Conservation (phyloP, 208 protist genomes). For the Phytomonas francai region DNA sequence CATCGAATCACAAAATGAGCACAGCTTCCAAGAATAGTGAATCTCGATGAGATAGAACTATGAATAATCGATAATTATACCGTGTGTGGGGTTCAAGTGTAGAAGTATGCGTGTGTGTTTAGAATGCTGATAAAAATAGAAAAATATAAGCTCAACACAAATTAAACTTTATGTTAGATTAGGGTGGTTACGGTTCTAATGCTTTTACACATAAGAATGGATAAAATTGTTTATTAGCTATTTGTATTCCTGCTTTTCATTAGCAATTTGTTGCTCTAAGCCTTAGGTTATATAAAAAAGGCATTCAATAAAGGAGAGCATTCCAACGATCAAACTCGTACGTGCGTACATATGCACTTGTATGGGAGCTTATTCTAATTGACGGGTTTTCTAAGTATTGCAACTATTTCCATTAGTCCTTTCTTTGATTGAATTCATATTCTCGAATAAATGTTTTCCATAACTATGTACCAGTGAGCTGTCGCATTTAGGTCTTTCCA, state of each 20-base stretch:
- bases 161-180: neutral
- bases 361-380: neutral
- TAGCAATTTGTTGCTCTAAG: neutral
- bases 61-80: neutral
- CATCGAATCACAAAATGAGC: neutral
- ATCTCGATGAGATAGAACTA: neutral
- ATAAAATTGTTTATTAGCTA: neutral
- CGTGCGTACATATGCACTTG: neutral
- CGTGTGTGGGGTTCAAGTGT: neutral
- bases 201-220: neutral
- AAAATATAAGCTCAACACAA: conserved; percentile 6
- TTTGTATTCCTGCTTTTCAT: neutral
- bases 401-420: neutral
- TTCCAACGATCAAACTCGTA: neutral
- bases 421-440: neutral
- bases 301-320: neutral
- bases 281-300: neutral
- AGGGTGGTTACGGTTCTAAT: neutral
- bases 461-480: neutral
- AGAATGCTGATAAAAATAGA: neutral
- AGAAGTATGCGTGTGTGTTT: neutral
- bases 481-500: neutral
- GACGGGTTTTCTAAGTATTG: neutral
- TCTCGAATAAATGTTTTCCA: neutral
- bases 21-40: neutral